These are phyloP conservation scores for Pseudoscleropodium purum DNA, from an alignment of 225 moss, liverwort and hornwort species.

Conservation along the genomic window DNA sequence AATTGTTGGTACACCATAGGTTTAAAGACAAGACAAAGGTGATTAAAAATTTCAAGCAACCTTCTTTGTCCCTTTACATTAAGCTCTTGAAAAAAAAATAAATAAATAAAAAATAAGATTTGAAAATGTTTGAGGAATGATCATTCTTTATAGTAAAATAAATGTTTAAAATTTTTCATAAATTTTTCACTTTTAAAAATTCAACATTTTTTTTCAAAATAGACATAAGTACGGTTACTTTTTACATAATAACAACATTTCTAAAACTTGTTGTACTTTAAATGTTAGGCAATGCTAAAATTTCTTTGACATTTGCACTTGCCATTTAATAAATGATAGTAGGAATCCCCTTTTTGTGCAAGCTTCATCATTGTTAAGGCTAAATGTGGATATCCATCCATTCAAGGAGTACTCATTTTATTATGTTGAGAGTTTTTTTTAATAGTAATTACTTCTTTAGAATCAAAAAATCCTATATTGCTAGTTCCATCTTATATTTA, in stretches of 20 bases:
- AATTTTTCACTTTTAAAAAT: no score
- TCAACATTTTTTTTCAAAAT: not conserved
- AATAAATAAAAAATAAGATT: not conserved
- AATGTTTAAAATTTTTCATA: no score
- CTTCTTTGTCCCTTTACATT: not conserved
- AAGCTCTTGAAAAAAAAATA: not conserved
- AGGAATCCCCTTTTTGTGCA: not conserved
- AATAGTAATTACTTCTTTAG: not conserved
- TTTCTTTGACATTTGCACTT: not conserved
- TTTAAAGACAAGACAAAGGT: not conserved
- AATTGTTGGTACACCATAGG: not conserved
- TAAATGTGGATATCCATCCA: not conserved
- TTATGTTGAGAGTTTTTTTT: not conserved
- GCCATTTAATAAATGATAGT: not conserved
- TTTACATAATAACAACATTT: accelerated
- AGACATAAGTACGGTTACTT: not conserved
- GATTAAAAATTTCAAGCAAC: not conserved
- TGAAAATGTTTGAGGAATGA: not conserved
- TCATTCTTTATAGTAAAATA: not conserved
- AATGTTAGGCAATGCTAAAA: not conserved
- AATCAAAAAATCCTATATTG: not conserved
- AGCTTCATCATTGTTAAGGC: not conserved
- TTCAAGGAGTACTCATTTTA: not conserved
- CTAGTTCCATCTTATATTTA: not conserved
- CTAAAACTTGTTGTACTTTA: not conserved